Base-by-base conservation (phyloP, 2,329 filamentous ascomycete genomes). In the Chrysosphaeria jannelii region DNA sequence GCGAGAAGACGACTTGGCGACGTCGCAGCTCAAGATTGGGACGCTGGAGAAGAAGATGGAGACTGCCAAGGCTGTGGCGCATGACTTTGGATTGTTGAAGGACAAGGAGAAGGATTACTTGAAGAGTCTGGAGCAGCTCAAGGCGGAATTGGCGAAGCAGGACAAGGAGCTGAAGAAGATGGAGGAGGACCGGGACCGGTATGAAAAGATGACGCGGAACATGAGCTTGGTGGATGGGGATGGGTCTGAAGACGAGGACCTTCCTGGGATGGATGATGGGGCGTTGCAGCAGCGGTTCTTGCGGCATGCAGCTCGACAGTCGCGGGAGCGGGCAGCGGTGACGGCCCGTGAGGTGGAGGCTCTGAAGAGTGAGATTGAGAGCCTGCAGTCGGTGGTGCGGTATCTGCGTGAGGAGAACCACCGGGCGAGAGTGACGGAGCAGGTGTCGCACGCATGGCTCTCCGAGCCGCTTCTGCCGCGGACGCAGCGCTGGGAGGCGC, bases 21-120 rank as follows among this genome's bases (percentile, higher is more conserved):
- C 88, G 28, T 58, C 74, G 13, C 60, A 68, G n/a, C 69, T 91
- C 33, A 79, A 85, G 42, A 89, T 91, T 33, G 81, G 91, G 43
- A 74, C 85, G 19, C 62, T 93, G 18, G 74, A 89, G 41, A 72
- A 74, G 6, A 58, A 75, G 27, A 79, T 85, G 66, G 60, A 63
- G 25, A 50, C 76, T 8, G 68, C 75, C 40, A 45, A 44, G 16
- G 47, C 53, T 34, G 49, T 71, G 13, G 51, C 53, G 23, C n/a
- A n/a, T n/a, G n/a, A n/a, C n/a, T n/a, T n/a, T n/a, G n/a, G n/a
- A n/a, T n/a, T n/a, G n/a, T n/a, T n/a, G n/a, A n/a, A n/a, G n/a
- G n/a, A n/a, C n/a, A 45, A 51, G 10, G 50, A 57, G 13, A 50
- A 53, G 30, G 42, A 50, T 27, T 45, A 51, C 19, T 48, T 54